Conservation (phyloP, 306 rosid genomes). For the Corylus americana region DNA sequence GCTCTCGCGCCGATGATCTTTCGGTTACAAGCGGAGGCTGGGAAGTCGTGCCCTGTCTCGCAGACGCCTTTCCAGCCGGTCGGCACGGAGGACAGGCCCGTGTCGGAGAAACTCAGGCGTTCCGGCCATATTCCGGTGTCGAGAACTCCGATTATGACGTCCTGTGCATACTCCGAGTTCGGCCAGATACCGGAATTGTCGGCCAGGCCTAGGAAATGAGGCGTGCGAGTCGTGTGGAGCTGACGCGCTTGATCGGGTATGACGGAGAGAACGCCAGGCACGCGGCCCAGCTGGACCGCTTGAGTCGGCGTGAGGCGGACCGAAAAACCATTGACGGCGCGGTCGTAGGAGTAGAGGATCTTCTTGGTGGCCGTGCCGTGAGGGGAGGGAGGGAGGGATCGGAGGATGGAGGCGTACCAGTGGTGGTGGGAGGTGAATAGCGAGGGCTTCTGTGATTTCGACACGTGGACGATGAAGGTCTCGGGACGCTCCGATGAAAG, state of each 20-base stretch:
- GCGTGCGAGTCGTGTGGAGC: constrained; percentile 79
- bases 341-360: constrained; percentile 66
- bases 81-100: constrained; percentile 43
- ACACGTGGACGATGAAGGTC: constrained; percentile 76
- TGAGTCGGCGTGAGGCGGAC: constrained; percentile 54
- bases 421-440: constrained; percentile 55
- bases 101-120: constrained; percentile 54
- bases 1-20: constrained; percentile 76
- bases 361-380: constrained; percentile 30
- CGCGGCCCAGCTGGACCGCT: constrained; percentile 38
- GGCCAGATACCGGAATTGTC: constrained; percentile 66
- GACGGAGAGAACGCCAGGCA: constrained; percentile 52
- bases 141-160: constrained; percentile 65
- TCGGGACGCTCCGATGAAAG: constrained; percentile 40
- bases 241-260: constrained; percentile 65
- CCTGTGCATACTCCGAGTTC: constrained; percentile 51
- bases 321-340: constrained; percentile 69
- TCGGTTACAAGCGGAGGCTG: constrained; percentile 54
- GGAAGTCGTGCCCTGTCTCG: constrained; percentile 40
- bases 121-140: constrained; percentile 97
- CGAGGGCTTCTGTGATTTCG: constrained; percentile 50
- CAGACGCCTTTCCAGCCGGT: constrained; percentile 65
- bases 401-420: constrained; percentile 72
- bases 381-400: constrained; percentile 64
- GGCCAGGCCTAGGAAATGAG: constrained; percentile 61